These are phyloP conservation scores for Myxozyma melibiosi DNA, from an alignment of 805 yeast genomes.

Conservation along the genomic window DNA sequence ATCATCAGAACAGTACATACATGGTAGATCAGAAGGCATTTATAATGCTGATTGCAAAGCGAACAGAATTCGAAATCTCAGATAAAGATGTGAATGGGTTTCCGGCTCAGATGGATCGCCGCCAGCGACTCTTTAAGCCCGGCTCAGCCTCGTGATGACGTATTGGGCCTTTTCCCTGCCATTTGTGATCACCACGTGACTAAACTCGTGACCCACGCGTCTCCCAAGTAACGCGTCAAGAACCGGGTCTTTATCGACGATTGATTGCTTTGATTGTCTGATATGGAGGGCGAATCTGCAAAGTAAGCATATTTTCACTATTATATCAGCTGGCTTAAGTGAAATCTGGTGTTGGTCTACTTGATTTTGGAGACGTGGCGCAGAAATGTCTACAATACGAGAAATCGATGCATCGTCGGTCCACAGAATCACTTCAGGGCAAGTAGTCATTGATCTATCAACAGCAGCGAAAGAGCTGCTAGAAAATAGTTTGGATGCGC, in stretches of 20 bases:
- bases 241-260: background rate
- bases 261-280: no score
- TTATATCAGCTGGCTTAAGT: no score
- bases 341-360: no score
- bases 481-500: constrained; percentile 86
- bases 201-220: background rate
- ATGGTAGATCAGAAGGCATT: constrained; percentile 10
- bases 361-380: background rate
- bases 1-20: background rate
- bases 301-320: no score
- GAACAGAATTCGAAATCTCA: no score
- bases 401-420: constrained; percentile 58
- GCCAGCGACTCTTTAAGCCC: background rate
- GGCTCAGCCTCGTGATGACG: background rate
- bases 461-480: constrained; percentile 82
- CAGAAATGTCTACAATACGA: constrained; percentile 36
- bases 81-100: no score
- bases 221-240: background rate
- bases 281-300: no score
- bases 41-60: background rate
- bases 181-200: background rate
- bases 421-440: constrained; percentile 85
- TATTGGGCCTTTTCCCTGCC: background rate
- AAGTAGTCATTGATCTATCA: constrained; percentile 78
- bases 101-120: background rate